Conservation (phyloP, 2,329 filamentous ascomycete genomes). For the Aspergillus texensis region DNA sequence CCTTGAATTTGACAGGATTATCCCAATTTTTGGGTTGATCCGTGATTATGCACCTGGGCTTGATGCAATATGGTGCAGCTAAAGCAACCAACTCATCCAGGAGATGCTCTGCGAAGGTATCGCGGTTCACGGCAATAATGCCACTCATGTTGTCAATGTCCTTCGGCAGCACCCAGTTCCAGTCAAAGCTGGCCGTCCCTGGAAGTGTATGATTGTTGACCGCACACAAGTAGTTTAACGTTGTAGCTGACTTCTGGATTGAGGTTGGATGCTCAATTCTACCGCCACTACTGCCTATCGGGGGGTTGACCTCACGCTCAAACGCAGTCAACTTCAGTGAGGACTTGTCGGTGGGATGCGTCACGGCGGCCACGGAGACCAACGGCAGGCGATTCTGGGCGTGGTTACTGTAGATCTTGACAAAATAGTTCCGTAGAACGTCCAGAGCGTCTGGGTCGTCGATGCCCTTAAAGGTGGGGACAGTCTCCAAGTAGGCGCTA, state of each 20-base stretch:
- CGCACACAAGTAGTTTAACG: background rate
- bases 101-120: background rate
- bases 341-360: background rate
- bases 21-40: no score
- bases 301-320: background rate
- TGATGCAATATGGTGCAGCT: no score
- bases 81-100: no score
- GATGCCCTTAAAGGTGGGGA: background rate
- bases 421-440: background rate
- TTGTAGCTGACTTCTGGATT: background rate
- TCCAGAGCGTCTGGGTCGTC: background rate
- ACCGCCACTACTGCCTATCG: background rate
- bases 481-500: background rate
- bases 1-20: no score
- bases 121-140: slow-evolving; percentile 10
- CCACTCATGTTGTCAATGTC: slow-evolving; percentile 4
- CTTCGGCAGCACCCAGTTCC: slow-evolving; percentile 10
- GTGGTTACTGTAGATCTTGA: background rate
- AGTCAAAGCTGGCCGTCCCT: background rate
- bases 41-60: no score
- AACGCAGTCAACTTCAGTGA: background rate
- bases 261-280: background rate
- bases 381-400: background rate
- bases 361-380: background rate
- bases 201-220: background rate